Conservation (phyloP, 2,329 filamentous ascomycete species). For the Fusarium ramigenum region DNA sequence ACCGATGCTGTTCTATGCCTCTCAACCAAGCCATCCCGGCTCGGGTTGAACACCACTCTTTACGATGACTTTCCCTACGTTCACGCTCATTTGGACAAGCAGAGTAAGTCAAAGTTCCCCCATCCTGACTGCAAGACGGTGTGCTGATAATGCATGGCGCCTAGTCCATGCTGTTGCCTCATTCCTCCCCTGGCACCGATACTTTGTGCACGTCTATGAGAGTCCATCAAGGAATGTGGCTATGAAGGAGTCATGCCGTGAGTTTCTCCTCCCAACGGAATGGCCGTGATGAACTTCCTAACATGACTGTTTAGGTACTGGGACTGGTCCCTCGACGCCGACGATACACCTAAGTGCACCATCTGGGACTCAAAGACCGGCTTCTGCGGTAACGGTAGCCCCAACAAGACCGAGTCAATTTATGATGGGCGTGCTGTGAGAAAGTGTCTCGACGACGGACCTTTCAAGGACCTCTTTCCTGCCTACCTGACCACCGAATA, state of each 20-base stretch:
- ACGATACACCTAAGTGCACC: not conserved
- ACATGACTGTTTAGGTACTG: rapidly evolving
- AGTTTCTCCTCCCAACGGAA: not conserved
- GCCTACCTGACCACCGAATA: not conserved
- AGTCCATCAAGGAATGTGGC: too few species aligned
- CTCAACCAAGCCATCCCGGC: not conserved
- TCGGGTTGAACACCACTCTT: not conserved
- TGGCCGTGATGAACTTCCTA: not conserved
- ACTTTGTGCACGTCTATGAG: not conserved
- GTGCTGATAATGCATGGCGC: not conserved
- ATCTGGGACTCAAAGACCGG: not conserved
- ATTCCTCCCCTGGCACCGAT: not conserved
- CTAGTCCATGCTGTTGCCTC: not conserved
- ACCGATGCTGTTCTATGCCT: not conserved
- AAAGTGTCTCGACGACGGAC: rapidly evolving
- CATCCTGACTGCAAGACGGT: too few species aligned
- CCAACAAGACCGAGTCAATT: not conserved
- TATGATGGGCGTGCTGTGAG: not conserved
- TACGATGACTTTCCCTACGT: not conserved
- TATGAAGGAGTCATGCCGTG: not conserved
- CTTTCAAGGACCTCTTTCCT: not conserved
- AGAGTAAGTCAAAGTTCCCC: rapidly evolving
- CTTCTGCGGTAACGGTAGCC: not conserved
- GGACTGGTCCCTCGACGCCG: not conserved
- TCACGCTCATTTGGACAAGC: not conserved